Percentiles rank a stretch among this genome's conserved stretches.
These are phyloP conservation scores for Blepharisma japonicum DNA, from an alignment of 73 alveolate genomes.

Conservation along the genomic window DNA sequence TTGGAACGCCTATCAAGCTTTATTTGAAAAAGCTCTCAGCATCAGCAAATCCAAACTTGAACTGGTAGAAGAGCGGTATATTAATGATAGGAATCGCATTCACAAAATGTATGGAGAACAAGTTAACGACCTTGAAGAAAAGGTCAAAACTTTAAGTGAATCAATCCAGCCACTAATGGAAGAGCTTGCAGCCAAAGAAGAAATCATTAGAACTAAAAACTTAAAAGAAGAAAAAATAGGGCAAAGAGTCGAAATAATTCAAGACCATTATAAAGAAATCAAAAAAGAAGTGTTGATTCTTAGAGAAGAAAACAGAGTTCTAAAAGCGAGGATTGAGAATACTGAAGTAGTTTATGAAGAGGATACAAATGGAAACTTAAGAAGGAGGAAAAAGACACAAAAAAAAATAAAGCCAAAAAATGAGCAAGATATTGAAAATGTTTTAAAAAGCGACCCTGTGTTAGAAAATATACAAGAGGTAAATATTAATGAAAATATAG, in stretches of 20 bases:
- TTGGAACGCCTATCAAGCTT: slow-evolving; percentile 4
- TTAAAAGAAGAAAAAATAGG: not conserved
- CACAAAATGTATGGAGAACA: slow-evolving; percentile 2
- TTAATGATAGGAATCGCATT: not conserved
- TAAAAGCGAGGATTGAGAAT: not conserved
- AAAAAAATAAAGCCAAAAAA: not conserved
- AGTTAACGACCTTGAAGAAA: slow-evolving; percentile 8
- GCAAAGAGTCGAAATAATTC: not conserved
- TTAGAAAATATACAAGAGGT: not conserved
- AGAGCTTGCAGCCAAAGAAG: not conserved
- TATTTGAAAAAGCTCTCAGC: slow-evolving; percentile 6
- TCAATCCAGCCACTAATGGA: not conserved
- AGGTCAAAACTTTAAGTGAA: not conserved
- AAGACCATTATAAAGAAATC: not conserved
- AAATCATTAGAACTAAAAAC: not conserved
- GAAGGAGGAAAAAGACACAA: not conserved
- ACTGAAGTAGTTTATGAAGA: not conserved
- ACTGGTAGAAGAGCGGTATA: not conserved
- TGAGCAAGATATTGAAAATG: slow-evolving; percentile 1
- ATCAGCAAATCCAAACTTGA: not conserved
- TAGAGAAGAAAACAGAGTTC: not conserved
- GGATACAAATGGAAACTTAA: not conserved
- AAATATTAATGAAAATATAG: not conserved
- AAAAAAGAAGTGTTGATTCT: slow-evolving; percentile 10
- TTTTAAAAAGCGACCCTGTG: slow-evolving; percentile 8